These are phyloP conservation scores for Colletotrichum salicis DNA, from an alignment of 2,329 filamentous ascomycete species.

Conservation along the genomic window DNA sequence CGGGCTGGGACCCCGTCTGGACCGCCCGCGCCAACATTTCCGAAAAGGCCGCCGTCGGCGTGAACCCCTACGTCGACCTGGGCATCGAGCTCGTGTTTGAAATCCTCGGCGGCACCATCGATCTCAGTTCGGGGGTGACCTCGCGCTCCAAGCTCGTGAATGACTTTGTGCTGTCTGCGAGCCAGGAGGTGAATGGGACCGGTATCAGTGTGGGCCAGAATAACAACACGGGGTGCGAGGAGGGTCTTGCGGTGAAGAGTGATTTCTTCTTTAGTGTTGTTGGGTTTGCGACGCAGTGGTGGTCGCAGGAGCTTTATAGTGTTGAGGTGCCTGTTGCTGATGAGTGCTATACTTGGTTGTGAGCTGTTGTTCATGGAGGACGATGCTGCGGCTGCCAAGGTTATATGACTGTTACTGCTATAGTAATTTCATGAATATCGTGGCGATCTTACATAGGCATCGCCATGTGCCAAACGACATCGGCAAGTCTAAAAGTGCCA, in stretches of 20 bases:
- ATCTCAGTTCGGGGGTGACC: conserved; percentile 42
- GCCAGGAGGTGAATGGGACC: conserved; percentile 34
- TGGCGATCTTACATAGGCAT: neutral
- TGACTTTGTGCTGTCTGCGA: conserved; percentile 38
- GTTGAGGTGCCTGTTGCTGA: conserved; percentile 41
- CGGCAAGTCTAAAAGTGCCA: neutral
- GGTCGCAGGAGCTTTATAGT: conserved; percentile 40
- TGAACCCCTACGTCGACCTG: conserved; percentile 40
- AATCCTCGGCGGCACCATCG: conserved; percentile 40
- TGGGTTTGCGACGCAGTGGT: conserved; percentile 42
- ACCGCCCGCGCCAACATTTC: conserved; percentile 42
- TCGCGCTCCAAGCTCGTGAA: conserved; percentile 42
- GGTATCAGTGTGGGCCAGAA: conserved; percentile 33
- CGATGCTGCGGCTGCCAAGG: neutral
- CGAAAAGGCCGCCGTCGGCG: conserved; percentile 36
- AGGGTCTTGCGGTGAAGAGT: conserved; percentile 40
- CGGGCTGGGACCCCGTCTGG: conserved; percentile 45
- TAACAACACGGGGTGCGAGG: conserved; percentile 35
- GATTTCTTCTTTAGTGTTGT: conserved; percentile 42
- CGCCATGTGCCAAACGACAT: neutral
- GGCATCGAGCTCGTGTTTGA: conserved; percentile 38
- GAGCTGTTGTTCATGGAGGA: neutral
- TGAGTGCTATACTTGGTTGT: conserved; percentile 41
- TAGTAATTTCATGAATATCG: neutral
- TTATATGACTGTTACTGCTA: neutral